Evolutionary conservation across 208 protist genomes (phyloP), one percentile per base, ranked within the genome.

Genomic region (Trypanosoma theileri): DNA sequence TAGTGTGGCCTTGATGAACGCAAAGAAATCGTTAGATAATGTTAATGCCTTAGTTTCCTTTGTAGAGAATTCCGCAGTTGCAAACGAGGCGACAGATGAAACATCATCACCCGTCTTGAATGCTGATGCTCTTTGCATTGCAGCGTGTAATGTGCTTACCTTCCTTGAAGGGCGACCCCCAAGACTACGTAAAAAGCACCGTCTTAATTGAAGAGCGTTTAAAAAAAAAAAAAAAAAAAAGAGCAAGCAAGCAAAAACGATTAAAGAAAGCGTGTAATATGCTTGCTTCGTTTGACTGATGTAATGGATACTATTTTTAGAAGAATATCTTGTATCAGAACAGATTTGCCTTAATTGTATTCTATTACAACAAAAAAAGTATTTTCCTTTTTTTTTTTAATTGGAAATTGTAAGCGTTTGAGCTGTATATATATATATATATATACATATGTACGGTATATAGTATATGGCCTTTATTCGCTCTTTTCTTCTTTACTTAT

Each of bases 81-180:
- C 67, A 17, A 51, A 48, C 53, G 53, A 52, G 19, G 19, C 45
- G 6, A 50, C 59, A 41, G 31, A 19, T 17, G 44, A 16, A n/a
- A 48, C 8, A 22, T 28, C 44, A 16, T 50, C 31, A 31, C 21
- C 21, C 13, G 45, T 50, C 17, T 0, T 71, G 41, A 17, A 73
- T 28, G 77, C 56, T 19, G 51, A 69, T 28, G 82, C 86, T 44
- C 2, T 87, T n/a, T 93, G 88, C 61, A 73, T 71, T 58, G 53
- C 66, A 12, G 77, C 80, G 1, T 58, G 71, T 57, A 55, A 62
- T 28, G 74, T 91, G 21, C 61, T 89, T 13, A 71, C 75, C 8
- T 86, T 81, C 35, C 58, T 89, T 1, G 85, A 89, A 42, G 88
- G 88, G 2, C 75, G 74, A 41, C 71, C 75, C 7, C 85, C 82